These are phyloP conservation scores for Carex parvula DNA, from an alignment of 176 grass and related monocot species.

Conservation along the genomic window DNA sequence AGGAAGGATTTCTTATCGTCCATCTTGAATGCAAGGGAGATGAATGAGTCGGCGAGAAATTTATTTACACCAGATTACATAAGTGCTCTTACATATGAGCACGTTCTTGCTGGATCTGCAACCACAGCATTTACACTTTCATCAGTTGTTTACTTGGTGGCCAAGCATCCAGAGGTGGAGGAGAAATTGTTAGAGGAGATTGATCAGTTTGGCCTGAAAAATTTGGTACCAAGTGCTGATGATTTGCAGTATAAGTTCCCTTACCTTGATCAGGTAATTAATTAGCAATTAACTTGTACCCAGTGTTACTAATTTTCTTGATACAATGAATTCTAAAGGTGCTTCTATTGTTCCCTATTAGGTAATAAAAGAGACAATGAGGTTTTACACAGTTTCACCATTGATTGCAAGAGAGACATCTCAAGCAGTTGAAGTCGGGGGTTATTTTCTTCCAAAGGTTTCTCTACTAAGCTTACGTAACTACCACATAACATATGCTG, in stretches of 20 bases:
- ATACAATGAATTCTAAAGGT: neutral
- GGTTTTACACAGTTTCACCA: constrained; percentile 61
- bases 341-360: constrained; percentile 2
- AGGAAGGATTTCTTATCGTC: constrained; percentile 56
- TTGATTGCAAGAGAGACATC: constrained; percentile 65
- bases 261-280: constrained; percentile 61
- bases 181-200: constrained; percentile 54
- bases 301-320: neutral
- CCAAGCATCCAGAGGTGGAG: constrained; percentile 61
- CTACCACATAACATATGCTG: neutral
- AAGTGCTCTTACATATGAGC: constrained; percentile 72
- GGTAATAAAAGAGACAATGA: constrained; percentile 71
- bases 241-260: constrained; percentile 47
- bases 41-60: constrained; percentile 32
- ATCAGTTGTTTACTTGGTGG: constrained; percentile 61
- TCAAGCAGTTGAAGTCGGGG: constrained; percentile 43
- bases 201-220: constrained; percentile 32
- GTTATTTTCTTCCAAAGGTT: constrained; percentile 55
- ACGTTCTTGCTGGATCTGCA: constrained; percentile 69
- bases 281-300: neutral
- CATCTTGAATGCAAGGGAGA: constrained; percentile 54
- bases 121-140: constrained; percentile 70
- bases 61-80: constrained; percentile 70
- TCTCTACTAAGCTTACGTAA: neutral
- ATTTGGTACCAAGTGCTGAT: constrained; percentile 35